Conservation (phyloP, 495 filamentous ascomycete genomes). For the Terfezia boudieri region DNA sequence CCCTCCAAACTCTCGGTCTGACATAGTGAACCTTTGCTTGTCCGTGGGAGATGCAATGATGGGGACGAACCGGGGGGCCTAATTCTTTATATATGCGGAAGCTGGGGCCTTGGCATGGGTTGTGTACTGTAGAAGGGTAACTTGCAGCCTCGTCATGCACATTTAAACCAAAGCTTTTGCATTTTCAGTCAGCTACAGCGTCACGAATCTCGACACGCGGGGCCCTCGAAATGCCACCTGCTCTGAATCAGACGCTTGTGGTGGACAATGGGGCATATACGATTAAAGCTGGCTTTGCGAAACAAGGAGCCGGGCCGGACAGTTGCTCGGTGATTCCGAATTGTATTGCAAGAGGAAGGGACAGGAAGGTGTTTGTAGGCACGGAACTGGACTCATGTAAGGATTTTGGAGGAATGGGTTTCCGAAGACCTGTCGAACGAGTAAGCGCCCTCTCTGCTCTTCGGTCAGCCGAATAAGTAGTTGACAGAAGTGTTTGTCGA, state of each 20-base stretch:
- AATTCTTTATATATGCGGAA: too few relatives aligned
- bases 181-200: too few relatives aligned
- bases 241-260: conserved; percentile 36
- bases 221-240: neutral
- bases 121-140: too few relatives aligned
- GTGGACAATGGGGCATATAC: conserved; percentile 88
- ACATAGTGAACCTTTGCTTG: too few relatives aligned
- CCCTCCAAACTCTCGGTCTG: too few relatives aligned
- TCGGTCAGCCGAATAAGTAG: neutral
- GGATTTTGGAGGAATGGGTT: conserved; percentile 75
- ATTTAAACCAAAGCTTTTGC: too few relatives aligned
- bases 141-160: too few relatives aligned
- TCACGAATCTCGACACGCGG: too few relatives aligned
- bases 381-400: conserved; percentile 57
- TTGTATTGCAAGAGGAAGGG: conserved; percentile 62
- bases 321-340: conserved; percentile 61
- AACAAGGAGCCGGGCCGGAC: conserved; percentile 21
- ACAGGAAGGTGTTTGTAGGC: conserved; percentile 53
- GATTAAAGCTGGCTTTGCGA: conserved; percentile 75
- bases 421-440: conserved; percentile 81
- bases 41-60: too few relatives aligned
- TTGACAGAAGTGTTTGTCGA: neutral
- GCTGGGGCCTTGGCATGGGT: too few relatives aligned
- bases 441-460: neutral
- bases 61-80: too few relatives aligned